These are phyloP conservation scores for Sporothrix sp. DNA, from an alignment of 2,329 filamentous ascomycete genomes.

Conservation along the genomic window DNA sequence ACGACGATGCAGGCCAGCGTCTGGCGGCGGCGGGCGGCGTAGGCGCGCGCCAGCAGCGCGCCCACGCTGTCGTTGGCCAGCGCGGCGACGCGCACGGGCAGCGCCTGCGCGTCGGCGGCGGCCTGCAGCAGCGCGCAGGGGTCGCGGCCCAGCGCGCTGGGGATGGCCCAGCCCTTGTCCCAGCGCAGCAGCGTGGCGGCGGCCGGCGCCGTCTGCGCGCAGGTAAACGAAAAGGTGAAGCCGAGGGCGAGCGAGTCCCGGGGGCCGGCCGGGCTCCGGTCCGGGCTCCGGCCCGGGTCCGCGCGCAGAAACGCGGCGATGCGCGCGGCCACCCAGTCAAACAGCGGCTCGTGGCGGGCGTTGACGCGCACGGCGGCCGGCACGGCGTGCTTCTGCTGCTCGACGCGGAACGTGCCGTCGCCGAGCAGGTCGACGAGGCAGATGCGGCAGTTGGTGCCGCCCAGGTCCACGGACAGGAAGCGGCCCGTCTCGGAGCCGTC, in stretches of 20 bases:
- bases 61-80: slow-evolving; percentile 96
- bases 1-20: slow-evolving; percentile 80
- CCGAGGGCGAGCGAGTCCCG: slow-evolving; percentile 78
- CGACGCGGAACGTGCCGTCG: slow-evolving; percentile 86
- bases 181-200: slow-evolving; percentile 86
- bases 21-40: slow-evolving; percentile 64
- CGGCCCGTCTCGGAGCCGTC: slow-evolving; percentile 95
- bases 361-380: slow-evolving; percentile 83
- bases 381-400: slow-evolving; percentile 83
- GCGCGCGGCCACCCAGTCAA: slow-evolving; percentile 83
- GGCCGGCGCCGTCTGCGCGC: slow-evolving; percentile 87
- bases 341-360: slow-evolving; percentile 73
- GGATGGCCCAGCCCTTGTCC: slow-evolving; percentile 97
- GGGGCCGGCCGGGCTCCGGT: slow-evolving; percentile 36
- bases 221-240: slow-evolving; percentile 96
- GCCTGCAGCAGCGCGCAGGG: slow-evolving; percentile 80
- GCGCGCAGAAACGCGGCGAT: slow-evolving; percentile 76
- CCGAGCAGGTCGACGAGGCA: slow-evolving; percentile 89
- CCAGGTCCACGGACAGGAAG: slow-evolving; percentile 90
- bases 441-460: slow-evolving; percentile 94
- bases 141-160: slow-evolving; percentile 83
- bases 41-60: slow-evolving; percentile 91
- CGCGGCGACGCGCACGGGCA: slow-evolving; percentile 91
- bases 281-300: slow-evolving; percentile 30
- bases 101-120: slow-evolving; percentile 72